Evolutionary conservation across 768 basidiomycete genomes (phyloP).

Genomic region (Mrakia blollopis): DNA sequence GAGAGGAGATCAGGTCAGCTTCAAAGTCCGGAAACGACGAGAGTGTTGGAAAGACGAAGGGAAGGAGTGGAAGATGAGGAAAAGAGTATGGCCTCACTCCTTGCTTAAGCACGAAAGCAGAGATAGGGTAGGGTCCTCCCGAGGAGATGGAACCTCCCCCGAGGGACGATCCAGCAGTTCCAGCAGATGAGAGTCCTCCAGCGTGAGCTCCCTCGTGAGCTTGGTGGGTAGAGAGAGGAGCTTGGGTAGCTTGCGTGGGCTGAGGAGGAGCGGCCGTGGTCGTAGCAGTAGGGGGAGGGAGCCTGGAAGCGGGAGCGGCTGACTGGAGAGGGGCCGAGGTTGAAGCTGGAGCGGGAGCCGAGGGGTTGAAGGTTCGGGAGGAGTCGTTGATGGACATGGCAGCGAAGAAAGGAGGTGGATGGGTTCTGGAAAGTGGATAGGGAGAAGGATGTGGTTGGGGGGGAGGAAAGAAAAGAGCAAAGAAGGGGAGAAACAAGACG

Average conservation of each 20-base stretch:
- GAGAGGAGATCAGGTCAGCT: neutral
- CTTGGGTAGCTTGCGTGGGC: neutral
- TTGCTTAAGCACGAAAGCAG: conserved; percentile 9
- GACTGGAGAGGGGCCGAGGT: neutral
- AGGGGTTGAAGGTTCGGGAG: conserved; percentile 10
- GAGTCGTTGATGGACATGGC: conserved; percentile 16
- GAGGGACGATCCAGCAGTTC: no score
- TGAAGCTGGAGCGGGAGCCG: neutral
- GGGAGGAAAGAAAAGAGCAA: conserved; percentile 8
- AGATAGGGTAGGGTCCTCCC: conserved; percentile 7
- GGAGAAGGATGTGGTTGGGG: neutral
- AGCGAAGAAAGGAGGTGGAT: neutral
- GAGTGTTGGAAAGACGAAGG: neutral
- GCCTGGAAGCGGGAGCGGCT: neutral
- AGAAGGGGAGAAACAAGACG: neutral
- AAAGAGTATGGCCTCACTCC: no score
- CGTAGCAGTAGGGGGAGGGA: neutral
- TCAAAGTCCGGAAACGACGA: neutral
- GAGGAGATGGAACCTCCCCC: neutral
- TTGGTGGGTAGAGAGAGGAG: neutral
- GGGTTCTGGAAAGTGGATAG: neutral
- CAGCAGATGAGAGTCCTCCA: no score
- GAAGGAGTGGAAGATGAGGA: no score
- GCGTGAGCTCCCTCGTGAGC: neutral
- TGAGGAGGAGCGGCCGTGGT: neutral